Base-by-base conservation (phyloP, 768 basidiomycete species). In the Ramaria sp. region DNA sequence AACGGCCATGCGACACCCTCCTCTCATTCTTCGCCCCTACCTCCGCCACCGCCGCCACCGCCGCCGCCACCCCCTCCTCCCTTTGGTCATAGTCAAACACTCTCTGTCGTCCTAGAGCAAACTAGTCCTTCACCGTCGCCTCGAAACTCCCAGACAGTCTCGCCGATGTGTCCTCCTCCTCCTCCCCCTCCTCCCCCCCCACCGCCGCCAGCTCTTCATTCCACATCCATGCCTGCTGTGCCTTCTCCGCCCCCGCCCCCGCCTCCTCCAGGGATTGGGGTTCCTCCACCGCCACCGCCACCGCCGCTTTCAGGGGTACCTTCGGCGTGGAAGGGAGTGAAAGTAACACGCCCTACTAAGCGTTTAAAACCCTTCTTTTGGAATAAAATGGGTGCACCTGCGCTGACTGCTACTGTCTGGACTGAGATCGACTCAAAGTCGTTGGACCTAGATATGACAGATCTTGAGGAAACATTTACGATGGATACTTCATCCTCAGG, bases 311-410 rank as follows among this genome's bases (percentile, higher is more conserved):
- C 61, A 30, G 66, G 60, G 28, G 48, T 69, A 15, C 50, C 38
- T 25, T 45, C 50, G 18, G 48, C 56, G 4, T 28, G 51, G 53
- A 63, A 64, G 28, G 64, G 61, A 34, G 57, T 61, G 22, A 74
- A 70, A 57, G 58, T 64, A 7, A 59, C 62, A 24, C 72, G 71
- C 12, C 80, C 82, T n/a, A 61, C 65, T 2, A 82, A 80, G 61
- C 75, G 77, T 45, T 65, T 89, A 50, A 85, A 86, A 66, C 88
- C 93, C 1, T 92, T 96, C 71, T 91, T 91, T 65, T 95, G 93
- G 92, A 85, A 81, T 59, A 94, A 95, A 61, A 58, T 93, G 4
- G 69, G 74, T n/a, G 64, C 63, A 12, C 60, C 71, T 6, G 63
- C 69, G 5, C 60, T 75, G 3, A 57, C 60, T 3, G 61, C 74